phyloP scores from a whole-genome alignment of 352 stramenopile genomes.

The Thalassiosira livingstoniorum region DNA sequence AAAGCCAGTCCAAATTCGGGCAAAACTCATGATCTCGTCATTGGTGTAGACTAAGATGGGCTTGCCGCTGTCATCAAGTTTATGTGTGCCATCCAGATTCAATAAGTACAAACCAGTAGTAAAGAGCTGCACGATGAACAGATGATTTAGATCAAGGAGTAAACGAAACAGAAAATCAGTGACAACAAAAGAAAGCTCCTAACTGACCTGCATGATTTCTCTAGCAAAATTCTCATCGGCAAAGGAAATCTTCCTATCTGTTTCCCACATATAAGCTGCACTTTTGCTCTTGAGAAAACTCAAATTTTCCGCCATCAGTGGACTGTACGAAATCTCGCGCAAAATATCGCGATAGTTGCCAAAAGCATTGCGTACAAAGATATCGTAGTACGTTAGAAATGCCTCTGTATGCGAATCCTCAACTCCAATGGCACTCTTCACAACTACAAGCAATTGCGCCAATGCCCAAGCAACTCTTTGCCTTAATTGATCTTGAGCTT shows the following conservation, averaged over 20 bases:
- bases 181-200: no score
- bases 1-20: constrained; percentile 82
- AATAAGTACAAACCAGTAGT: constrained; percentile 74
- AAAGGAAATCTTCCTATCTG: constrained; percentile 49
- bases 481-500: constrained; percentile 77
- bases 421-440: constrained; percentile 33
- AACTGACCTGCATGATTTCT: constrained; percentile 70
- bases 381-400: constrained; percentile 83
- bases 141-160: background rate
- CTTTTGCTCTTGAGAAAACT: constrained; percentile 76
- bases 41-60: constrained; percentile 75
- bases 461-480: constrained; percentile 86
- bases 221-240: constrained; percentile 76
- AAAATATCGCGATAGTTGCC: constrained; percentile 84
- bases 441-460: constrained; percentile 71
- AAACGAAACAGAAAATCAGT: background rate
- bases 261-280: constrained; percentile 63
- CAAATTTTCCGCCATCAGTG: constrained; percentile 84
- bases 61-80: constrained; percentile 64
- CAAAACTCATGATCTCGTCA: constrained; percentile 82
- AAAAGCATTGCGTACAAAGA: constrained; percentile 84
- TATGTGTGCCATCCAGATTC: constrained; percentile 73
- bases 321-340: constrained; percentile 77
- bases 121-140: constrained; percentile 69
- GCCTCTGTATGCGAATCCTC: constrained; percentile 63